Conservation (phyloP, 306 rosid genomes). For the Luffa acutangula region DNA sequence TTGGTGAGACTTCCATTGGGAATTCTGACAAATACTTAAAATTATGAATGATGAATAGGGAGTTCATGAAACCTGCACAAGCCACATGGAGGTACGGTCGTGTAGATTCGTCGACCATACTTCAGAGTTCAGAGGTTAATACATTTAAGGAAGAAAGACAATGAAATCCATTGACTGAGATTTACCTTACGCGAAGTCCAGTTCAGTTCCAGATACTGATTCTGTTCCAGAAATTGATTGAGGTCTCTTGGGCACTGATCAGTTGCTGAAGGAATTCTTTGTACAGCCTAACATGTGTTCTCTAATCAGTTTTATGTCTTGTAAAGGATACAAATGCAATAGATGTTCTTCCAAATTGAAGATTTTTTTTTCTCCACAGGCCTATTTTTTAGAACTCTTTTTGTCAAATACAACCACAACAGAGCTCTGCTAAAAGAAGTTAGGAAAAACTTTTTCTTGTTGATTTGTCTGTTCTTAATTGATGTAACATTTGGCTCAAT, state of each 20-base stretch:
- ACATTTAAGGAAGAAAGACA: background rate
- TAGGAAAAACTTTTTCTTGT: background rate
- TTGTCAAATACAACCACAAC: background rate
- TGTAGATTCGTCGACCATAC: background rate
- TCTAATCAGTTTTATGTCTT: background rate
- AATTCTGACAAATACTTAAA: background rate
- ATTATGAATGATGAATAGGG: background rate
- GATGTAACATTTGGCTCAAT: background rate
- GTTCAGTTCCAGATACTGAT: background rate
- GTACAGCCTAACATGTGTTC: slow-evolving; percentile 5
- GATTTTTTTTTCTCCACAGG: background rate
- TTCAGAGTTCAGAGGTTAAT: background rate
- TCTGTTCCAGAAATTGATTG: background rate
- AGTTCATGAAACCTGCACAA: background rate
- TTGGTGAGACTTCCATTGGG: slow-evolving; percentile 1
- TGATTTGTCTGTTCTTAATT: background rate
- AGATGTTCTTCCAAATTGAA: background rate
- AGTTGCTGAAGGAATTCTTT: slow-evolving; percentile 1
- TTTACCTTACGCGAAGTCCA: background rate
- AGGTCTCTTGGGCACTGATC: background rate
- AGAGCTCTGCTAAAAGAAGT: background rate
- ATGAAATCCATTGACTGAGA: background rate
- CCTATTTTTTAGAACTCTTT: background rate
- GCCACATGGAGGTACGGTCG: background rate
- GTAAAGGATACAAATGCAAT: background rate